Base-by-base conservation (phyloP, 1,139 yeast species). In the Geotrichum citri-aurantii region DNA sequence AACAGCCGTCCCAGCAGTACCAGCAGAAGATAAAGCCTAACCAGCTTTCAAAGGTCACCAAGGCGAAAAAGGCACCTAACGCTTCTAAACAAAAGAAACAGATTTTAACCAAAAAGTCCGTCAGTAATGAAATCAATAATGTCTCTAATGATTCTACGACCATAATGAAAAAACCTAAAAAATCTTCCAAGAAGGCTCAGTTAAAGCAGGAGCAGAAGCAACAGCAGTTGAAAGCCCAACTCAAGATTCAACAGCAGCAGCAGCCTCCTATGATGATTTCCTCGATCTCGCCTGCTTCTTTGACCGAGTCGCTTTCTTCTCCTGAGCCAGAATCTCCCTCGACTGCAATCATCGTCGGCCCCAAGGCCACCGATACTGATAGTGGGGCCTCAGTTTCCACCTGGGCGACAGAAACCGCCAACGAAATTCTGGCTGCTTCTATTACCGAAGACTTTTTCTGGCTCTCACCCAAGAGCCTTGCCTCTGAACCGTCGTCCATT, bases 61-160 rank as follows among this genome's bases (percentile, higher is more conserved):
- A 64, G 60, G n/a, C 66, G 61, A n/a, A 59, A 61, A 50, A 64
- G 63, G 24, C 61, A 51, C 26, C 60, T 59, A 37, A 54, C 21
- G 50, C 50, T 31, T 11, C 50, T 27, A 54, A 54, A 29, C 44
- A 49, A 26, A 52, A 46, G 50, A 52, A 52, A 46, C 48, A 46
- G 21, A 24, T 17, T n/a, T 37, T 37, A 6, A 37, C n/a, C 10
- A 37, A 37, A 37, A 37, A 37, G 14, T 29, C 54, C 19, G 37
- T 42, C 14, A 29, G 5, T 51, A 51, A 51, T 51, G 50, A 52
- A 17, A 17, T 29, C 54, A 23, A 17, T 44, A 52, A 52, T 46
- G 50, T 40, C 46, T 17, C 42, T 29, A 44, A 31, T 17, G 46
- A 46, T 31, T 23, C 49, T 26, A 52, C 50, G 55, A 52, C 55